phyloP scores from a whole-genome alignment of 306 rosid species.

The Malus asiatica region DNA sequence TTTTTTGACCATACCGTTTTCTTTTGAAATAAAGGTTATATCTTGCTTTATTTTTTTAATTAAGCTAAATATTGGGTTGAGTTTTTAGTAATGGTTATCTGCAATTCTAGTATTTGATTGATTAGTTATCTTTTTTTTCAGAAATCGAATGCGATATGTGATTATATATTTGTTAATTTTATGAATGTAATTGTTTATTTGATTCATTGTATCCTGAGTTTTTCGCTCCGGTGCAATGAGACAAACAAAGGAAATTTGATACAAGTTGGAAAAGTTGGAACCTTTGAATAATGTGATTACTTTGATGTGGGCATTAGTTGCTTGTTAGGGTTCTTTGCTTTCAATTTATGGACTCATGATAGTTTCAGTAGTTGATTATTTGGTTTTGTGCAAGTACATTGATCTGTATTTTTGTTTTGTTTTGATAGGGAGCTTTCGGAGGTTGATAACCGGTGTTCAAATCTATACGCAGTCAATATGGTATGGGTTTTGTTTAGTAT shows the following conservation, averaged over 20 bases:
- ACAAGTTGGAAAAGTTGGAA: background rate
- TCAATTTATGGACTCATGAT: background rate
- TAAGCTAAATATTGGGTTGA: background rate
- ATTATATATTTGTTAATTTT: background rate
- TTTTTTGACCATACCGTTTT: background rate
- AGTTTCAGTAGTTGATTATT: background rate
- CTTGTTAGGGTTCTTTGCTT: background rate
- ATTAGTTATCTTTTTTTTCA: background rate
- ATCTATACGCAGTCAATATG: background rate
- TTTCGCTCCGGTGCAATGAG: background rate
- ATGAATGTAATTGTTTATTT: background rate
- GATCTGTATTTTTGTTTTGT: background rate
- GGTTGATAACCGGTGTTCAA: background rate
- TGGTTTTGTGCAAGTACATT: background rate
- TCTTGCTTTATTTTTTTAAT: background rate
- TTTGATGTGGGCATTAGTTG: background rate
- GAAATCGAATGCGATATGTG: background rate
- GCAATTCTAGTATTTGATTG: background rate
- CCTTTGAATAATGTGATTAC: background rate
- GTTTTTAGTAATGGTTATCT: background rate
- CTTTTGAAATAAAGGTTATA: background rate
- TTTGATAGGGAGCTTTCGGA: slow-evolving; percentile 6
- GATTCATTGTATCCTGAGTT: background rate
- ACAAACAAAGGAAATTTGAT: background rate
- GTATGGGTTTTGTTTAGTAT: background rate